Percentiles rank a stretch among this genome's conserved stretches.
phyloP scores from a whole-genome alignment of 371 early-diverging fungal genomes.

The Batkoa obscura region DNA sequence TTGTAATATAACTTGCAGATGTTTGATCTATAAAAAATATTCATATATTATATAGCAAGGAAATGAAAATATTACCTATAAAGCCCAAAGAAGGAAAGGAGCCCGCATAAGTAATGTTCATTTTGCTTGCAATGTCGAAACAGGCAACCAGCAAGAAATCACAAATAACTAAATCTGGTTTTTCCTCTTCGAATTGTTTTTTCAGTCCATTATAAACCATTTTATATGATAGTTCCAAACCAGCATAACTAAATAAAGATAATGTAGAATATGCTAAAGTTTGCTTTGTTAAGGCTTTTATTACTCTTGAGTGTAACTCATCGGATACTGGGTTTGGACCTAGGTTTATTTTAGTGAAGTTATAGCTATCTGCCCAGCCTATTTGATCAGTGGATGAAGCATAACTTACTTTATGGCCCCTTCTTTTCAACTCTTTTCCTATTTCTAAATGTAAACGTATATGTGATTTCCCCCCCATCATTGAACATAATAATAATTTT shows the following conservation, averaged over 20 bases:
- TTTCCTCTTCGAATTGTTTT: not conserved
- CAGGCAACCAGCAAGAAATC: conserved; percentile 5
- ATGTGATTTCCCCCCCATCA: conserved; percentile 6
- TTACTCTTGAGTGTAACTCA: not conserved
- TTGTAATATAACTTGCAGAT: conserved; percentile 1
- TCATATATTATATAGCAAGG: not conserved
- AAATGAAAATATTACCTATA: conserved; percentile 1
- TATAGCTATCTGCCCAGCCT: conserved; percentile 3
- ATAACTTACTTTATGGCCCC: conserved; percentile 1
- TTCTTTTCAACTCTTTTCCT: not conserved
- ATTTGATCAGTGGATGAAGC: conserved; percentile 2
- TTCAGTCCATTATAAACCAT: conserved; percentile 2
- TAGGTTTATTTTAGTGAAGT: not conserved
- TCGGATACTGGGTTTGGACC: conserved; percentile 3
- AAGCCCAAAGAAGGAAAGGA: conserved; percentile 2
- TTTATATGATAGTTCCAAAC: not conserved
- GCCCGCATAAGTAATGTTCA: not conserved
- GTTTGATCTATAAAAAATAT: conserved; percentile 2
- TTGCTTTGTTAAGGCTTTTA: not conserved
- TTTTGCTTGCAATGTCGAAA: conserved; percentile 2
- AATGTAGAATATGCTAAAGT: not conserved
- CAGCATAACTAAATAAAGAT: not conserved
- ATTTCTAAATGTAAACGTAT: conserved; percentile 1
- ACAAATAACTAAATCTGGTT: conserved; percentile 4
- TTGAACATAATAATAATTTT: not conserved